These are phyloP conservation scores for Fusarium sp. DNA, from an alignment of 2,329 filamentous ascomycete genomes.

Conservation along the genomic window DNA sequence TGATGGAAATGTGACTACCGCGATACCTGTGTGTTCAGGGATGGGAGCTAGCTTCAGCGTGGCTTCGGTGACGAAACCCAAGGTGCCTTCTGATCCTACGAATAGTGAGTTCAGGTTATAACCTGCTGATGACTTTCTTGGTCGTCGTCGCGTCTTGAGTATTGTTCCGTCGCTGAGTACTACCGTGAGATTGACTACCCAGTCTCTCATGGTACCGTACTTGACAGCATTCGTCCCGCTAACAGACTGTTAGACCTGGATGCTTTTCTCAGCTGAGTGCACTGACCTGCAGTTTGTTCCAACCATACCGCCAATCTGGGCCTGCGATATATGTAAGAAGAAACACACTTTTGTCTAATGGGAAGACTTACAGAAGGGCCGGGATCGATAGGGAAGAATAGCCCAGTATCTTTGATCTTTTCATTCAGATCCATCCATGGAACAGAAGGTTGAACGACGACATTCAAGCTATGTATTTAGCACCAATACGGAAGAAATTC, in stretches of 20 bases:
- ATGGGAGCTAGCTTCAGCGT: constrained; percentile 82
- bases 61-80: constrained; percentile 84
- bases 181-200: constrained; percentile 86
- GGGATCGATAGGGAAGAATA: constrained; percentile 93
- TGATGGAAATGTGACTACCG: constrained; percentile 80
- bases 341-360: too few relatives aligned
- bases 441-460: constrained; percentile 89
- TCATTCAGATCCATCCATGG: constrained; percentile 91
- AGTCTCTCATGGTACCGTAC: constrained; percentile 89
- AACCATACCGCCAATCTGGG: constrained; percentile 85
- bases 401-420: constrained; percentile 72
- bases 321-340: constrained; percentile 58
- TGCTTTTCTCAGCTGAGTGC: rapidly evolving
- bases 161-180: constrained; percentile 81
- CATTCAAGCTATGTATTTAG: constrained; percentile 69
- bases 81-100: constrained; percentile 82
- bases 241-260: rapidly evolving
- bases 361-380: constrained; percentile 52
- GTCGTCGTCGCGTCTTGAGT: constrained; percentile 80
- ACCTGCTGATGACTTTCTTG: constrained; percentile 82
- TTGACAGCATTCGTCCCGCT: constrained; percentile 79
- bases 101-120: constrained; percentile 86
- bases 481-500: too few relatives aligned
- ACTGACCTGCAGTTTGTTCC: constrained; percentile 73
- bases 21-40: constrained; percentile 79